phyloP scores from a whole-genome alignment of 1,284 basidiomycete species.

The Naganishia albida region DNA sequence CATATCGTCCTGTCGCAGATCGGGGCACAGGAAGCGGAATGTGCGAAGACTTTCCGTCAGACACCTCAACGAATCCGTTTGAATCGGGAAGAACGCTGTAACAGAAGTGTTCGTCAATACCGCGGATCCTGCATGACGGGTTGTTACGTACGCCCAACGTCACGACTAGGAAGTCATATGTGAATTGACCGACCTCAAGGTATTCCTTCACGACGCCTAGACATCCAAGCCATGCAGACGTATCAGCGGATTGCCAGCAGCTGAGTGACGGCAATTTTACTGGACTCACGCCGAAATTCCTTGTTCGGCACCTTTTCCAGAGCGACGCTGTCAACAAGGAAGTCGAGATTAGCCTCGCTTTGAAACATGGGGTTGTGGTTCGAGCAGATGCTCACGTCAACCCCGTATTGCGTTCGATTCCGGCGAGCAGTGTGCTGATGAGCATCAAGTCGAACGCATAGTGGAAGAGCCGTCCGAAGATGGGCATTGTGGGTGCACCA shows the following conservation, averaged over 20 bases:
- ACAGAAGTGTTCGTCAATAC: slow-evolving; percentile 12
- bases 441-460: slow-evolving; percentile 73
- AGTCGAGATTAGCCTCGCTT: not conserved
- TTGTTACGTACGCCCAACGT: slow-evolving; percentile 66
- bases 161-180: slow-evolving; percentile 78
- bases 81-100: slow-evolving; percentile 70
- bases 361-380: too few species aligned
- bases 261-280: slow-evolving; percentile 14
- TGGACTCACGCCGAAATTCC: slow-evolving; percentile 69
- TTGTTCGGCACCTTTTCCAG: slow-evolving; percentile 74
- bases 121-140: too few species aligned
- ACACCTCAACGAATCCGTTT: slow-evolving; percentile 58
- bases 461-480: slow-evolving; percentile 59
- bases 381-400: slow-evolving; percentile 63
- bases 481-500: slow-evolving; percentile 7
- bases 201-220: slow-evolving; percentile 70
- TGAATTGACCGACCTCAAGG: slow-evolving; percentile 78
- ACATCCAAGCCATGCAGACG: slow-evolving; percentile 13
- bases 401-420: slow-evolving; percentile 74
- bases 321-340: slow-evolving; percentile 45
- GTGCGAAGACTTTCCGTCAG: too few species aligned
- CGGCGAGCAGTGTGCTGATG: slow-evolving; percentile 74
- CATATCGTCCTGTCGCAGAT: too few species aligned
- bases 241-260: slow-evolving; percentile 5
- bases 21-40: too few species aligned